Evolutionary conservation across 2,329 filamentous ascomycete species (phyloP), one percentile per base, ranked within the genome.

Genomic region (Sordariomycetes sp.): DNA sequence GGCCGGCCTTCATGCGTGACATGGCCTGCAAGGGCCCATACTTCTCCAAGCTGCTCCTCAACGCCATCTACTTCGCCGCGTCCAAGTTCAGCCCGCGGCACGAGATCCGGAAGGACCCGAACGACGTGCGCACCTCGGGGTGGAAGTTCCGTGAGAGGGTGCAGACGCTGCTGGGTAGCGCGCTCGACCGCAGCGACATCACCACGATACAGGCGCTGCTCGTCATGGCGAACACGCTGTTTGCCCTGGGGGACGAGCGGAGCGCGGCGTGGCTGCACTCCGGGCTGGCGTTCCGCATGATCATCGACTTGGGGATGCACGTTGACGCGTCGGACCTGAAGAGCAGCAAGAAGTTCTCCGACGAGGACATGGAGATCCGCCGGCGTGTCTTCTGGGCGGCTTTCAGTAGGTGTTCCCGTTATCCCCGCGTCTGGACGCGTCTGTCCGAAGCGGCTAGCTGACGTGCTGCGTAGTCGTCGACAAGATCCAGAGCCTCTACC

Each of bases 181-280:
- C 72, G 1, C 64, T 80, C 1, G 77, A 79, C 50, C 69, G 69
- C 10, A 79, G 77, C 58, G 72, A 76, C 3, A 76, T 82, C 11
- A 79, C 79, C 0, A 82, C 79, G 0, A 78, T 81, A 1, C 77
- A 80, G 61, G 79, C 77, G 0, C 62, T 82, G 32, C 67, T 83
- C 0, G 68, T 80, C 0, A 78, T 82, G 72, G 74, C 74, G 0
- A 76, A 74, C 52, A 76, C 77, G 0, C 64, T 81, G 0, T 80
- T 81, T 60, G 72, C 79, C 0, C 66, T 76, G 2, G 72, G 75
- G n/a, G 75, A 77, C 55, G 74, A 81, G 61, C 68, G 74, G 34
- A 80, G 77, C 59, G 72, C 74, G 6, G 76, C 80, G 1, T 85
- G 81, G 81, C 62, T 83, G 4, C 84, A 83, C 60, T 74, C 78